Conservation (phyloP, 352 stramenopile species). For the Phytophthora tubulina region DNA sequence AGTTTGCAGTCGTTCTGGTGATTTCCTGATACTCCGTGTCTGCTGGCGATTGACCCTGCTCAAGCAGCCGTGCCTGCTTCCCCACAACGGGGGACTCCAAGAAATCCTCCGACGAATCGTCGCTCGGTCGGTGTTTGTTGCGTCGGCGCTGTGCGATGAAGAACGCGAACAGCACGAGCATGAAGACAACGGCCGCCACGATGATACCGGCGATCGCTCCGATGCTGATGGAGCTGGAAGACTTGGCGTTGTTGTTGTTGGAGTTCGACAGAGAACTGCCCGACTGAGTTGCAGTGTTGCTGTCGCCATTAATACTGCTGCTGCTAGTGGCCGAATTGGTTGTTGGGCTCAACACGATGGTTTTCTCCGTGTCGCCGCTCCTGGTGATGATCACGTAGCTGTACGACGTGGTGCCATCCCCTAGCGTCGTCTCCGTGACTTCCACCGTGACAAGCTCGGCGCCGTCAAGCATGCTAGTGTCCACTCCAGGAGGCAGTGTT, state of each 20-base stretch:
- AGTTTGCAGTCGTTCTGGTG: constrained; percentile 23
- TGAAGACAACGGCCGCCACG: constrained; percentile 31
- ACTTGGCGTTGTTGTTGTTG: constrained; percentile 4
- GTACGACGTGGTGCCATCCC: constrained; percentile 41
- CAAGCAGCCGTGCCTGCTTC: constrained; percentile 19
- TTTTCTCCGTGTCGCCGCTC: constrained; percentile 32
- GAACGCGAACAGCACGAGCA: constrained; percentile 40
- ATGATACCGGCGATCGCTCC: constrained; percentile 37
- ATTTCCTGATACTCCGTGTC: constrained; percentile 35
- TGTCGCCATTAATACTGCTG: constrained; percentile 6
- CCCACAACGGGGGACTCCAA: constrained; percentile 26
- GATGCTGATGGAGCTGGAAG: constrained; percentile 19
- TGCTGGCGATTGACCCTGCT: constrained; percentile 15
- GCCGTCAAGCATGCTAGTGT: constrained; percentile 45
- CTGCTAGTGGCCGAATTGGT: constrained; percentile 11
- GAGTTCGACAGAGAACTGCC: constrained; percentile 23
- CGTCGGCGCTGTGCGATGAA: constrained; percentile 34
- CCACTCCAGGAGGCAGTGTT: constrained; percentile 45
- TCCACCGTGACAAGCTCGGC: constrained; percentile 49
- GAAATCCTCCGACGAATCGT: constrained; percentile 17
- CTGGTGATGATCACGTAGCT: constrained; percentile 57
- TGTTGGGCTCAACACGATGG: constrained; percentile 24
- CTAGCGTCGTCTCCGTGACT: constrained; percentile 43
- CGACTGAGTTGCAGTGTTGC: constrained; percentile 6
- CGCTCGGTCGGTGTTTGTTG: constrained; percentile 17